These are phyloP conservation scores for Cicer arietinum DNA, from an alignment of 306 rosid species.

Conservation along the genomic window DNA sequence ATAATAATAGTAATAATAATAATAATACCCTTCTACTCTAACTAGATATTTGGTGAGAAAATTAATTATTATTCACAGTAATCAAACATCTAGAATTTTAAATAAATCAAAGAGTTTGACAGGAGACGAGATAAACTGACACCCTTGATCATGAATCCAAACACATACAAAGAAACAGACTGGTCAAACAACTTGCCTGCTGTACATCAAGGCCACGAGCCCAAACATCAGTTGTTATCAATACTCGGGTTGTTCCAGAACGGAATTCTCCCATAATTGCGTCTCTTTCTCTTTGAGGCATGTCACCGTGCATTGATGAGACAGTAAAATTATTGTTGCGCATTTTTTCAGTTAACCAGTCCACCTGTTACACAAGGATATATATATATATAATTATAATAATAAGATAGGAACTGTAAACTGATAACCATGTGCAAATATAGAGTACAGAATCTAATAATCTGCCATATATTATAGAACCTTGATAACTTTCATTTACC, in stretches of 20 bases:
- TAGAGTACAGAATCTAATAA: slow-evolving; percentile 6
- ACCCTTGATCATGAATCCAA: neutral
- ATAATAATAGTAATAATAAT: too few relatives aligned
- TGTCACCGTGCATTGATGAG: slow-evolving; percentile 98
- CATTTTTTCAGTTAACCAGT: slow-evolving; percentile 98
- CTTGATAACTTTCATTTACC: slow-evolving; percentile 53
- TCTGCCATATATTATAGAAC: neutral
- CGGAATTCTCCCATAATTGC: slow-evolving; percentile 96
- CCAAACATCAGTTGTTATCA: slow-evolving; percentile 98
- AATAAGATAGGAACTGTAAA: neutral
- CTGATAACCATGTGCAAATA: slow-evolving; percentile 2
- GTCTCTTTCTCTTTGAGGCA: slow-evolving; percentile 98
- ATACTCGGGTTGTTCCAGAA: slow-evolving; percentile 87
- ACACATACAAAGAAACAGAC: neutral
- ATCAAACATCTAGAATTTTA: neutral
- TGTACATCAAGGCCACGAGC: slow-evolving; percentile 99
- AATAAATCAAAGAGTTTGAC: neutral
- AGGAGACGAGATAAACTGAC: neutral
- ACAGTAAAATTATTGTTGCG: slow-evolving; percentile 92
- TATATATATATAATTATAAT: neutral
- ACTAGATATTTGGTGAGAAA: neutral
- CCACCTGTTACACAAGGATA: slow-evolving; percentile 66
- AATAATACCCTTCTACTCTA: neutral
- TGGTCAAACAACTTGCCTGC: slow-evolving; percentile 68
- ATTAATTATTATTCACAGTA: neutral